Conservation (phyloP, 2,329 filamentous ascomycete species). For the Allantophomopsis lycopodina region DNA sequence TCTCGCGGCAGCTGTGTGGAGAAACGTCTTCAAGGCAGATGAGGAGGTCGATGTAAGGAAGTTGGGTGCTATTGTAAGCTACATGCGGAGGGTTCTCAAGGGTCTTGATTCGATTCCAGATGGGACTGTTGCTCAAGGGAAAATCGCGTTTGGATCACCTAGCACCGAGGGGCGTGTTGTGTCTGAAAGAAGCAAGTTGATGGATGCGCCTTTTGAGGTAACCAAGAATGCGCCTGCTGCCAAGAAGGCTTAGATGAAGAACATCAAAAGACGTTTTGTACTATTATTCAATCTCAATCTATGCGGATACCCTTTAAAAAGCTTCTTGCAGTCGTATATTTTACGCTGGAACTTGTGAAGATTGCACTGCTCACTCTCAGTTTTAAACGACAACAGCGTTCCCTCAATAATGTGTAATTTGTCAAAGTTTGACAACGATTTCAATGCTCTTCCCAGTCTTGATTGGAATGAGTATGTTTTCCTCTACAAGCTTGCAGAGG, state of each 20-base stretch:
- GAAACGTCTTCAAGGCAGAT: conserved; percentile 75
- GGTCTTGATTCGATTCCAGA: conserved; percentile 38
- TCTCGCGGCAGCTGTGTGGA: conserved; percentile 75
- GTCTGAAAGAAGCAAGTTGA: conserved; percentile 22
- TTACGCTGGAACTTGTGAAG: too few relatives aligned
- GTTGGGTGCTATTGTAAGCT: conserved; percentile 47
- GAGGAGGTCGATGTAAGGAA: conserved; percentile 46
- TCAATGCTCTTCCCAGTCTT: too few relatives aligned
- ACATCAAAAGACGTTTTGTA: too few relatives aligned
- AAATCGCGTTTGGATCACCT: conserved; percentile 35
- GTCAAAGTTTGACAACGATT: too few relatives aligned
- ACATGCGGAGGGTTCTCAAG: conserved; percentile 42
- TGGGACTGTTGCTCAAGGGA: conserved; percentile 29
- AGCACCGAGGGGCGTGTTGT: conserved; percentile 21
- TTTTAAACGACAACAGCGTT: too few relatives aligned
- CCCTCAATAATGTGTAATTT: too few relatives aligned
- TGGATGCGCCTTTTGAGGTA: conserved; percentile 19
- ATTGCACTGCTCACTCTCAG: too few relatives aligned
- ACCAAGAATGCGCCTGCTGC: not conserved
- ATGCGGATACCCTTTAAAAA: too few relatives aligned
- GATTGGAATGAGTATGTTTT: too few relatives aligned
- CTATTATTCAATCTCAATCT: too few relatives aligned
- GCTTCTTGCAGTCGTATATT: too few relatives aligned
- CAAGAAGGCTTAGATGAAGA: not conserved
- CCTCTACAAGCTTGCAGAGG: too few relatives aligned